A percentile compares a stretch with the other conserved stretches of the same genome.
Evolutionary conservation across 202 grass and related monocot species (phyloP).

Genomic region (Elaeis oleifera): DNA sequence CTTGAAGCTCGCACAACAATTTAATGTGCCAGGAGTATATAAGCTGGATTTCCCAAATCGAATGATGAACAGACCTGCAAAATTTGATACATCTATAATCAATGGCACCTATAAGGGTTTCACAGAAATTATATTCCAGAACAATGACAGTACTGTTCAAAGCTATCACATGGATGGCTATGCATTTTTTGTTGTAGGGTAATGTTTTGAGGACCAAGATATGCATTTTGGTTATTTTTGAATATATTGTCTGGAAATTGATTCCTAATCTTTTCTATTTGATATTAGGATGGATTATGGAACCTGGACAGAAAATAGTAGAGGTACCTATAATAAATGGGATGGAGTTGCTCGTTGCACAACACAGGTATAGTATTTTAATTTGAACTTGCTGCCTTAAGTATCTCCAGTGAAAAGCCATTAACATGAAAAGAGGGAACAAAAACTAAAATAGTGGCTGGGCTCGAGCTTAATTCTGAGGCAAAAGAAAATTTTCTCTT

Average conservation of each 20-base stretch:
- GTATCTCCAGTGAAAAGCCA: neutral
- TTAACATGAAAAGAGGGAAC: too few relatives aligned
- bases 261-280: conserved; percentile 6
- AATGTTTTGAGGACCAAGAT: conserved; percentile 8
- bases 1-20: conserved; percentile 68
- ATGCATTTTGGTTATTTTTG: neutral
- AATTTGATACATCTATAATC: conserved; percentile 79
- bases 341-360: conserved; percentile 94
- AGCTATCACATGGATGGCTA: conserved; percentile 97
- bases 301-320: conserved; percentile 84
- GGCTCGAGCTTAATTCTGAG: too few relatives aligned
- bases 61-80: conserved; percentile 65
- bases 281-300: conserved; percentile 81
- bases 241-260: conserved; percentile 6
- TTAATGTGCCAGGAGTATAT: conserved; percentile 70
- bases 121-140: conserved; percentile 97
- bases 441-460: too few relatives aligned
- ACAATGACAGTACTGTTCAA: conserved; percentile 59
- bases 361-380: conserved; percentile 47
- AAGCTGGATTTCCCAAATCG: conserved; percentile 87
- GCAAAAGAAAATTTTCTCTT: too few relatives aligned
- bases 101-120: conserved; percentile 96
- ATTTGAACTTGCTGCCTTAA: neutral
- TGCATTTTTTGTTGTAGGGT: conserved; percentile 96
- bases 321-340: conserved; percentile 98